Base-by-base conservation (phyloP, 495 filamentous ascomycete genomes). In the Monascus purpureus region DNA sequence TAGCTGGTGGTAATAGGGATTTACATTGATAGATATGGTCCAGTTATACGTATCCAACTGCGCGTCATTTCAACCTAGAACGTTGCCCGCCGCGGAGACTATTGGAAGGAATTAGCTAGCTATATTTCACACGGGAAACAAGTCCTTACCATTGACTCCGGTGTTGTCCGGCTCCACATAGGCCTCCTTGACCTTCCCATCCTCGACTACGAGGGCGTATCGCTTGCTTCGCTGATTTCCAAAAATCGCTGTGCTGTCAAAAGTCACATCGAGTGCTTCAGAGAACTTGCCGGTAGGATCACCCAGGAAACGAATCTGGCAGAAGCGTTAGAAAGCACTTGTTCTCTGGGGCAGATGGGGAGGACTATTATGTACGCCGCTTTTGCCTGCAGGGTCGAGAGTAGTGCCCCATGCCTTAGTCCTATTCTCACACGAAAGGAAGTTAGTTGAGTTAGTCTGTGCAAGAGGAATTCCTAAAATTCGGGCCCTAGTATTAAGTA, bases 111-210 rank as follows among this genome's bases (percentile, higher is more conserved):
- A 31, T 17, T 31, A 22, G 37, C 52, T 39, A 48, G 49, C 29
- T 25, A 27, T 33, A 5, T 31, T 25, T 6, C 8, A 15, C 25
- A 25, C 14, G 19, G 27, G 25, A 29, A 32, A 16, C 45, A 22
- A 22, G 17, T 12, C 17, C 69, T 52, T 57, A 90, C 84, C 81
- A 38, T 80, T 68, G 8, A 90, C 66, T 20, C 90, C 85, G 20
- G 84, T 92, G 59, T 88, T 95, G 57, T 97, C 88, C 13, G 87
- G 85, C 65, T 96, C 90, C 25, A 94, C 68, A 40, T 79, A 72
- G 27, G 77, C 59, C 39, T 74, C 68, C 57, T 69, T 78, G 46
- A 85, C 77, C 56, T 80, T 83, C 28, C 83, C 82, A 42, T 81
- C 59, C 58, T 87, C 73, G 29, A 88, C 58, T 17, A 81, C 61